Evolutionary conservation across 1,284 basidiomycete species (phyloP), one percentile per base, ranked within the genome.

Genomic region (Xerocomus amazonicus): DNA sequence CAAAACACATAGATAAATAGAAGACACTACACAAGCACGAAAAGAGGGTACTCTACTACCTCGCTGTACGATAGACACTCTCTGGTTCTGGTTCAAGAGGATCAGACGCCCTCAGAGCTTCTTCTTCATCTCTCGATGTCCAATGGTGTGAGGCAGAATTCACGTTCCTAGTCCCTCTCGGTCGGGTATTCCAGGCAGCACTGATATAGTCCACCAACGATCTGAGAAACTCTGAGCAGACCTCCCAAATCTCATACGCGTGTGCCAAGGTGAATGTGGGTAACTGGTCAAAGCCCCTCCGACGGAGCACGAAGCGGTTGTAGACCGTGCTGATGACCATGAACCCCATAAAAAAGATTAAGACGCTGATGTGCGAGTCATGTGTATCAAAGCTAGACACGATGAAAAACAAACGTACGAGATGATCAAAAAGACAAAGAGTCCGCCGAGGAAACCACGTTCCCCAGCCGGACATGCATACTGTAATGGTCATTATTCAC

Each of bases 381-480:
- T 53, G 2, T 45, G 29, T 4, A 17, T 17, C 2, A 10, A n/a
- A 26, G 32, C 1, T 7, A 16, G 7, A 0, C 4, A 34, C 19
- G 12, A n/a, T 26, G 41, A 44, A 12, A 32, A 68, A 63, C 43
- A 43, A 19, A 69, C 74, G 41, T 64, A 85, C 83, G 78, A 69
- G 47, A 80, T 72, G 14, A 73, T 70, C 17, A 85, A 53, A 34
- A 79, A 71, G 26, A 75, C 70, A 35, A 86, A 63, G 50, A 84
- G 67, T 14, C 78, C 76, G 64, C 76, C 76, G 23, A 77, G 59
- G 14, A 77, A 69, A 31, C 75, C 68, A 28, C 72, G 70, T 65
- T 83, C 79, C 17, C 75, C 73, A 0, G 76, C 78, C 5, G 84
- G 77, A 59, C 84, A 90, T 29, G 86, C 87, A 62, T 74, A 75